phyloP scores from a whole-genome alignment of 495 filamentous ascomycete genomes.

The Talaromyces trachyspermus region DNA sequence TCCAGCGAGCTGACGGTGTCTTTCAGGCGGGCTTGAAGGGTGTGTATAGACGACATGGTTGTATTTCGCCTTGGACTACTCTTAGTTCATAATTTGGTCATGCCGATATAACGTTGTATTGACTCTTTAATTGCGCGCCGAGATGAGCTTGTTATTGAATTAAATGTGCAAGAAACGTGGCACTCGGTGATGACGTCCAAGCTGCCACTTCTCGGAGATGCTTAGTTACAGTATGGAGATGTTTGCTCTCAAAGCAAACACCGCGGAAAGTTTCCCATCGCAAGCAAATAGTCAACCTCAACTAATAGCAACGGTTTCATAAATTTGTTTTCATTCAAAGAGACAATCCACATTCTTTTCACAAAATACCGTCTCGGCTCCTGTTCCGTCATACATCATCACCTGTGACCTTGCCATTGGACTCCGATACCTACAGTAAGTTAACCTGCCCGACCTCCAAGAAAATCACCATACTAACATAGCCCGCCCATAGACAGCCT shows the following conservation, averaged over 20 bases:
- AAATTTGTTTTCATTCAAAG: neutral
- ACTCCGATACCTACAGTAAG: no score
- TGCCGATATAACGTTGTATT: no score
- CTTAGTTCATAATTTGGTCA: no score
- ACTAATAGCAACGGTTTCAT: neutral
- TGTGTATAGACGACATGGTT: conserved; percentile 48
- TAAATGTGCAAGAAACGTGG: neutral
- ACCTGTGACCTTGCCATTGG: no score
- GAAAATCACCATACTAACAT: no score
- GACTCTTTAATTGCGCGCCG: no score
- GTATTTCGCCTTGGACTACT: no score
- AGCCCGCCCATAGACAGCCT: neutral
- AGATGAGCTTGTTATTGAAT: no score
- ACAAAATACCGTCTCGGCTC: neutral
- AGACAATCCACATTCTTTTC: neutral
- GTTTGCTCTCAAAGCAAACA: neutral
- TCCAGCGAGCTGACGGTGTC: conserved; percentile 61
- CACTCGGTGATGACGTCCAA: neutral
- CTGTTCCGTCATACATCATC: no score
- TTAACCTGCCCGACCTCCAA: no score
- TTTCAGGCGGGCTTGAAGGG: conserved; percentile 58
- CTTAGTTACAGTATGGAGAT: neutral
- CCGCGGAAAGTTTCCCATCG: neutral
- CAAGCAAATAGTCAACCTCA: neutral
- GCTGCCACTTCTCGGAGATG: neutral